Evolutionary conservation across 345 rosid genomes (phyloP).

Genomic region (Hibiscus syriacus): DNA sequence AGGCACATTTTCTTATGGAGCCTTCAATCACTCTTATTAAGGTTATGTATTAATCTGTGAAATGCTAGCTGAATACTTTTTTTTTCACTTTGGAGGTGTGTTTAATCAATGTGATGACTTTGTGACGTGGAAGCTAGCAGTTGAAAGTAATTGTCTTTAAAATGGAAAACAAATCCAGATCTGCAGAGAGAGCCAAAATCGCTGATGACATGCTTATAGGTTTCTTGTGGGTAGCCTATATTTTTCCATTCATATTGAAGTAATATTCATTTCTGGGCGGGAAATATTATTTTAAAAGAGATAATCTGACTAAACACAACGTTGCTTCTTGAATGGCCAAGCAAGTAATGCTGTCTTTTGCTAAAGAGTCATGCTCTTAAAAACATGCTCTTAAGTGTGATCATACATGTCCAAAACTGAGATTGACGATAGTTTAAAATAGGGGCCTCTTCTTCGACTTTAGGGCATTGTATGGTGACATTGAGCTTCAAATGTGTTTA

Average conservation of each 20-base stretch:
- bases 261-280: not conserved
- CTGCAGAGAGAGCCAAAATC: not conserved
- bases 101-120: not conserved
- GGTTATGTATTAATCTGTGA: not conserved
- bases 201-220: not conserved
- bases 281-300: no score
- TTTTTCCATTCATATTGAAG: not conserved
- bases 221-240: not conserved
- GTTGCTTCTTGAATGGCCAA: not conserved
- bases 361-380: no score
- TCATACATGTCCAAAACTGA: not conserved
- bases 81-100: no score
- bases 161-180: not conserved
- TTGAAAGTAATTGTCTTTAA: not conserved
- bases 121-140: not conserved
- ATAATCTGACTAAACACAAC: not conserved
- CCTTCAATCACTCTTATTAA: not conserved
- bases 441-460: not conserved
- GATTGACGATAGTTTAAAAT: not conserved
- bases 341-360: no score
- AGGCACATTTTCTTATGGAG: not conserved
- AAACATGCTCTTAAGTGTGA: not conserved
- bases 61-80: not conserved
- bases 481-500: not conserved
- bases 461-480: not conserved